A percentile compares a stretch with the other conserved stretches of the same genome.
Conservation (phyloP, 208 protist genomes). For the Leishmania amazonensis region DNA sequence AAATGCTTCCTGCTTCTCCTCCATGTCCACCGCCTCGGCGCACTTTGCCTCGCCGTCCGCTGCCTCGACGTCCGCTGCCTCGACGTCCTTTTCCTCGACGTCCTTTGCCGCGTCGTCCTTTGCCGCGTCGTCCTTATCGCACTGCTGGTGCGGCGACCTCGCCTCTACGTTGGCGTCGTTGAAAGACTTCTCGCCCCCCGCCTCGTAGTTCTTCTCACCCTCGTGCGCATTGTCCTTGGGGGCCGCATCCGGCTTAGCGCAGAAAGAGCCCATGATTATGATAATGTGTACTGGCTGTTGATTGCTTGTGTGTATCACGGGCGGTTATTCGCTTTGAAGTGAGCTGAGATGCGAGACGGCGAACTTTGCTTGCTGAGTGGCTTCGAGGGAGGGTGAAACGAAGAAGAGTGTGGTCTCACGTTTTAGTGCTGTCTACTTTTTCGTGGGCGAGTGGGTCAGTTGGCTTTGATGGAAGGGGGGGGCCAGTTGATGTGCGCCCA, state of each 20-base stretch:
- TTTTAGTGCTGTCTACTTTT: not conserved
- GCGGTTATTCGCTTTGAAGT: not conserved
- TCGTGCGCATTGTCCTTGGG: slow-evolving; percentile 15
- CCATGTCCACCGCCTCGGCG: not conserved
- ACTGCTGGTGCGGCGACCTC: not conserved
- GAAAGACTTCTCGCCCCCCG: not conserved
- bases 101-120: not conserved
- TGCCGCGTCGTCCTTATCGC: not conserved
- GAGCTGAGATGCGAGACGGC: not conserved
- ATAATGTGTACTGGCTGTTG: not conserved
- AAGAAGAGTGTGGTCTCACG: not conserved
- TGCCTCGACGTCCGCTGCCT: not conserved
- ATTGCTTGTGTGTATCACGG: not conserved
- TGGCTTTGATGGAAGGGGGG: not conserved
- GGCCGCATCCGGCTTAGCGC: slow-evolving; percentile 8
- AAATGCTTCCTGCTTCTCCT: slow-evolving; percentile 3
- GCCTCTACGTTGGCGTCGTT: not conserved
- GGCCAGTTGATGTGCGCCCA: not conserved
- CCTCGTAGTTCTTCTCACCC: slow-evolving; percentile 7
- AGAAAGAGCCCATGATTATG: slow-evolving; percentile 10
- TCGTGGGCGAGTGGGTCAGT: not conserved
- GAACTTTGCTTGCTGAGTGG: not conserved
- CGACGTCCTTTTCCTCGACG: not conserved
- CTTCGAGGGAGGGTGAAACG: not conserved
- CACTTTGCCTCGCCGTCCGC: not conserved